Percentiles rank a stretch among this genome's conserved stretches.
These are phyloP conservation scores for Dichotomocladium elegans DNA, from an alignment of 371 early-diverging fungal genomes.

Conservation along the genomic window DNA sequence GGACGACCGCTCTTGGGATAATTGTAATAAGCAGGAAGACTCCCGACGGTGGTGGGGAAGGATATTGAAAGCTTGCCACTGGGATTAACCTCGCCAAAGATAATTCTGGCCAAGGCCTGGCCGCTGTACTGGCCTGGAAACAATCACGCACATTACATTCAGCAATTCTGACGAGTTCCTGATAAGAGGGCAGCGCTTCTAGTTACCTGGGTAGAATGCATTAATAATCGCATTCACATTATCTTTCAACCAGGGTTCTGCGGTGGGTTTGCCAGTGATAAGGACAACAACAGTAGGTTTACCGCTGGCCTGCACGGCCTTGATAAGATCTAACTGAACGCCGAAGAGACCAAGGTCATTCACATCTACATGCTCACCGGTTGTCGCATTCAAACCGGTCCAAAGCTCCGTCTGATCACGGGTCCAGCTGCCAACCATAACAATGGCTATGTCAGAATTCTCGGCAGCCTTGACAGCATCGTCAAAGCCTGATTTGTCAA, in stretches of 20 bases:
- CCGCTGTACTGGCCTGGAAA: constrained; percentile 47
- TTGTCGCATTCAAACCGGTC: constrained; percentile 15
- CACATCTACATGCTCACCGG: constrained; percentile 20
- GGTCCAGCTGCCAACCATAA: constrained; percentile 33
- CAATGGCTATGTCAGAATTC: constrained; percentile 39
- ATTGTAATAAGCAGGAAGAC: constrained; percentile 19
- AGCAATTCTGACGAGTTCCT: too few species aligned
- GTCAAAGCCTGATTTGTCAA: constrained; percentile 29
- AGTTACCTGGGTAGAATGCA: constrained; percentile 43
- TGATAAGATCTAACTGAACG: constrained; percentile 22
- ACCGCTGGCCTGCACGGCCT: constrained; percentile 30
- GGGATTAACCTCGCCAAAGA: constrained; percentile 52
- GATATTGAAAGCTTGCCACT: constrained; percentile 40
- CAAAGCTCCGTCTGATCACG: constrained; percentile 20
- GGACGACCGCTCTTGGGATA: constrained; percentile 18
- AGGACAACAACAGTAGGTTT: constrained; percentile 42
- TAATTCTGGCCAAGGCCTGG: constrained; percentile 39
- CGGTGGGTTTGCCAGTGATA: constrained; percentile 21
- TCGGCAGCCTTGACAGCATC: constrained; percentile 24
- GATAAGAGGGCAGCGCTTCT: background rate
- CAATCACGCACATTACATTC: too few species aligned
- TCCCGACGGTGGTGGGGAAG: constrained; percentile 19
- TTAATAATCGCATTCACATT: constrained; percentile 36
- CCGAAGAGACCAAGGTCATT: constrained; percentile 18
- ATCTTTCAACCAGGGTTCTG: constrained; percentile 42